A percentile compares a stretch with the other conserved stretches of the same genome.
Conservation (phyloP, 169 alveolate genomes). For the Theileria sp. region DNA sequence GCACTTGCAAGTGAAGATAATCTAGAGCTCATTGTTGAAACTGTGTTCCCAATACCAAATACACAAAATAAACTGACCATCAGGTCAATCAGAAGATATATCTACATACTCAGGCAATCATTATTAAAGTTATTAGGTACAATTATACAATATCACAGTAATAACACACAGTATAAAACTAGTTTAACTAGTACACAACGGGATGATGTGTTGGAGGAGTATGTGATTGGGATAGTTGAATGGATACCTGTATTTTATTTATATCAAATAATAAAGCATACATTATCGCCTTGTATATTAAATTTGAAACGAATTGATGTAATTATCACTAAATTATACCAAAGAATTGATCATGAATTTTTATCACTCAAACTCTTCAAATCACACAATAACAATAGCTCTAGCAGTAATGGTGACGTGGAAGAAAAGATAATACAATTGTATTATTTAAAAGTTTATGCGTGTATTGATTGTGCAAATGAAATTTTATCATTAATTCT, state of each 20-base stretch:
- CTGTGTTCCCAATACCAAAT: conserved; percentile 50
- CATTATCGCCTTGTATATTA: conserved; percentile 41
- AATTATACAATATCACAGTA: conserved; percentile 8
- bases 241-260: conserved; percentile 60
- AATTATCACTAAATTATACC: conserved; percentile 22
- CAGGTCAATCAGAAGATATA: conserved; percentile 31
- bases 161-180: too few species aligned
- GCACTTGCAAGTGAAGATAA: conserved; percentile 61
- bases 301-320: conserved; percentile 16
- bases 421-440: conserved; percentile 43
- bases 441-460: conserved; percentile 63
- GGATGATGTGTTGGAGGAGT: conserved; percentile 16
- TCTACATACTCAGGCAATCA: conserved; percentile 49
- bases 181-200: not conserved
- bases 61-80: conserved; percentile 20
- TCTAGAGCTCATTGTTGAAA: conserved; percentile 42
- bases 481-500: conserved; percentile 20
- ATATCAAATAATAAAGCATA: conserved; percentile 47
- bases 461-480: conserved; percentile 55
- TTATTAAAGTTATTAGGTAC: conserved; percentile 49
- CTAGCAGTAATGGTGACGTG: conserved; percentile 1
- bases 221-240: conserved; percentile 42
- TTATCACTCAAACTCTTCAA: conserved; percentile 39
- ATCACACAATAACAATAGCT: conserved; percentile 14
- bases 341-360: conserved; percentile 56